Evolutionary conservation across 2,329 filamentous ascomycete species (phyloP).

Genomic region (Byssochlamys sp.): DNA sequence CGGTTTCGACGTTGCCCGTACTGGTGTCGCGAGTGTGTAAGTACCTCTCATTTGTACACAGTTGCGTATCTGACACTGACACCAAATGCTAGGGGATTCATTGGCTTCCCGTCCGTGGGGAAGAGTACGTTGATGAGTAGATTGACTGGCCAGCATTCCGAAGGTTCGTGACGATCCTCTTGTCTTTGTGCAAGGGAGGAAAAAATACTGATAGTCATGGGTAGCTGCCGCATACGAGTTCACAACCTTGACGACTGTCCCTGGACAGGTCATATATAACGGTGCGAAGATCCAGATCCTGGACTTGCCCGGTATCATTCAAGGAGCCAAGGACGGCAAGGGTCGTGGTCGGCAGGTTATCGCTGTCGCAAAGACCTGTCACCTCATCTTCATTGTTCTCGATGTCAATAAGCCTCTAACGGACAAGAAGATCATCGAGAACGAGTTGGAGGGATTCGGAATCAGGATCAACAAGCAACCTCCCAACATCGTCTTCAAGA

Average conservation of each 20-base stretch:
- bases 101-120: constrained; percentile 94
- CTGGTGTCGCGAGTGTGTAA: constrained; percentile 83
- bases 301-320: constrained; percentile 95
- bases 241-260: constrained; percentile 93
- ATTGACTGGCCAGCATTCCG: constrained; percentile 91
- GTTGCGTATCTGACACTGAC: constrained; percentile 8
- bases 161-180: constrained; percentile 39
- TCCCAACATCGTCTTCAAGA: constrained; percentile 97
- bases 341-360: constrained; percentile 97
- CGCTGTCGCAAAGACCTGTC: constrained; percentile 95
- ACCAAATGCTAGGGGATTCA: constrained; percentile 56
- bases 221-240: constrained; percentile 89
- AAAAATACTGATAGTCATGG: constrained; percentile 10
- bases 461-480: constrained; percentile 96
- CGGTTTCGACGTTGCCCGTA: constrained; percentile 95
- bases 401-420: constrained; percentile 98
- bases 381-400: constrained; percentile 95
- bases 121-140: constrained; percentile 96
- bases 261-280: constrained; percentile 91
- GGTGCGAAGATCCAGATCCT: constrained; percentile 97
- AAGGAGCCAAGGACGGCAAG: constrained; percentile 95
- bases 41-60: constrained; percentile 15
- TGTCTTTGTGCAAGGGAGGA: background rate
- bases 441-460: constrained; percentile 90
- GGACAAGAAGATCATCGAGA: constrained; percentile 91